phyloP scores from a whole-genome alignment of 306 rosid genomes.

The Fagus crenata region DNA sequence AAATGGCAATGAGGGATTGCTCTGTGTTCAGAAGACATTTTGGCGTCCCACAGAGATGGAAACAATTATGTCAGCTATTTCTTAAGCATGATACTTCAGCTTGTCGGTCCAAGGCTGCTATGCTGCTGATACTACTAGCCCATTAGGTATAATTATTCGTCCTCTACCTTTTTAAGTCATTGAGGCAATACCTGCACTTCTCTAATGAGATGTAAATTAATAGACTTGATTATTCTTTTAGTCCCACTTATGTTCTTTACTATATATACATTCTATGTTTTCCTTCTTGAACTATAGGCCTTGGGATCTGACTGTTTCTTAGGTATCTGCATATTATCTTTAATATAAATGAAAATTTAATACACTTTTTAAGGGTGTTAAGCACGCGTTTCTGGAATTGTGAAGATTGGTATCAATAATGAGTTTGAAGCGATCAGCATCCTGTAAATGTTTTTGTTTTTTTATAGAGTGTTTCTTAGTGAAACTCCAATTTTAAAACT shows the following conservation, averaged over 20 bases:
- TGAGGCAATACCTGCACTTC: not conserved
- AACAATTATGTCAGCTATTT: slow-evolving; percentile 57
- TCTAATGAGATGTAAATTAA: slow-evolving; percentile 1
- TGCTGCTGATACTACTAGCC: not conserved
- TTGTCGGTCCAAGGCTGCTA: slow-evolving; percentile 13
- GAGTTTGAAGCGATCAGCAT: not conserved
- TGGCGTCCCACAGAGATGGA: slow-evolving; percentile 72
- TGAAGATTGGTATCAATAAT: not conserved
- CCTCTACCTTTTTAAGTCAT: not conserved
- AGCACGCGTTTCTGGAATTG: not conserved
- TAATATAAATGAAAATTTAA: not conserved
- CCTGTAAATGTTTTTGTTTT: too few relatives aligned
- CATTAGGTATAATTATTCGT: not conserved
- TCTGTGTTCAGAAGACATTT: slow-evolving; percentile 65
- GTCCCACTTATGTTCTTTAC: not conserved
- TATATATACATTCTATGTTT: not conserved
- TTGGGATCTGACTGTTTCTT: not conserved
- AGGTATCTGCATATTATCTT: not conserved
- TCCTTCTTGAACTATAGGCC: not conserved
- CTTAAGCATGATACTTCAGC: slow-evolving; percentile 18
- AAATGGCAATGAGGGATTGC: slow-evolving; percentile 50
- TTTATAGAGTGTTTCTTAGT: too few relatives aligned
- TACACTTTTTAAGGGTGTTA: not conserved
- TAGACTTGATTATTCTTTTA: not conserved
- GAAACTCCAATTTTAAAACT: too few relatives aligned